Conservation (phyloP, 2,329 filamentous ascomycete species). For the Camptophora hylomeconis region DNA sequence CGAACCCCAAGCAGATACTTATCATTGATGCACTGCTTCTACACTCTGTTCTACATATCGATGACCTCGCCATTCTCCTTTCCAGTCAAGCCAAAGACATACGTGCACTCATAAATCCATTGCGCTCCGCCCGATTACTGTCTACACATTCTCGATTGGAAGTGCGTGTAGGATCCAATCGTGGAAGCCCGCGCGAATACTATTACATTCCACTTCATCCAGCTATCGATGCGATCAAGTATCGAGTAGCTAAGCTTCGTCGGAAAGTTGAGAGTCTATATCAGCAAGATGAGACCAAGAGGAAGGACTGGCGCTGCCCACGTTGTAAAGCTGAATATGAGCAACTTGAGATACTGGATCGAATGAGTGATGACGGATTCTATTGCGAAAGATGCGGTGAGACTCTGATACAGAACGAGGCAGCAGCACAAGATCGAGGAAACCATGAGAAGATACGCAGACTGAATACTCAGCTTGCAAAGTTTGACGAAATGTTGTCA, state of each 20-base stretch:
- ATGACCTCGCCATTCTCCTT: constrained; percentile 77
- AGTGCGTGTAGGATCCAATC: constrained; percentile 64
- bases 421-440: constrained; percentile 30
- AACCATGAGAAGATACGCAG: constrained; percentile 38
- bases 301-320: constrained; percentile 81
- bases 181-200: constrained; percentile 77
- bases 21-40: constrained; percentile 68
- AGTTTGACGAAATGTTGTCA: constrained; percentile 33
- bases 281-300: constrained; percentile 54
- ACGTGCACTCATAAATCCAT: constrained; percentile 72
- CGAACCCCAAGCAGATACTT: constrained; percentile 62
- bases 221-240: constrained; percentile 93
- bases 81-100: constrained; percentile 85
- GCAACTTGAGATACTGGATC: constrained; percentile 74
- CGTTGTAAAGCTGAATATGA: constrained; percentile 80
- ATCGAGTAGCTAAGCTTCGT: constrained; percentile 75
- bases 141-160: constrained; percentile 60
- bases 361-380: constrained; percentile 56
- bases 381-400: constrained; percentile 65
- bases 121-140: constrained; percentile 77
- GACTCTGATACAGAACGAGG: constrained; percentile 31
- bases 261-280: constrained; percentile 78
- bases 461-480: constrained; percentile 34
- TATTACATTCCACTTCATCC: constrained; percentile 95
- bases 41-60: constrained; percentile 66